These are phyloP conservation scores for Dianthus caryophyllus DNA, from an alignment of 148 eudicot species.

Conservation along the genomic window DNA sequence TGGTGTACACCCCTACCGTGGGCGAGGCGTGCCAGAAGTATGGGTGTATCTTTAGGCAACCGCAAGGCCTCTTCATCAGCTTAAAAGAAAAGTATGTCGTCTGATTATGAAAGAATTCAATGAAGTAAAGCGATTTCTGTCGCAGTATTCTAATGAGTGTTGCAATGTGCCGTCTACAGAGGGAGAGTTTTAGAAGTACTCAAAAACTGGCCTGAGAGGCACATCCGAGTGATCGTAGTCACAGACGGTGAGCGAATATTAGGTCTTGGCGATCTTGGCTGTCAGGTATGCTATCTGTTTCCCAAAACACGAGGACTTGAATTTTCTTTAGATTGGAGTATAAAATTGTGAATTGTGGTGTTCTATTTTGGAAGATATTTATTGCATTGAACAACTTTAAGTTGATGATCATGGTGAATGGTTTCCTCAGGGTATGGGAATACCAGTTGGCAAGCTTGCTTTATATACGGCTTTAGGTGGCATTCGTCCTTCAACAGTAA, in stretches of 20 bases:
- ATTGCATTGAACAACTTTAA: constrained; percentile 3
- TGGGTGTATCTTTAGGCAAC: constrained; percentile 71
- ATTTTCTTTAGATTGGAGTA: not conserved
- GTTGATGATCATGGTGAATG: constrained; percentile 5
- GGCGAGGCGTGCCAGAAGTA: constrained; percentile 99
- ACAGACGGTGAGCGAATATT: constrained; percentile 98
- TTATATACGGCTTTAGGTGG: constrained; percentile 96
- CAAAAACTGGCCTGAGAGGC: constrained; percentile 93
- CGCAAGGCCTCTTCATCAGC: constrained; percentile 91
- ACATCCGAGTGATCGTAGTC: constrained; percentile 90
- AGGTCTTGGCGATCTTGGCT: constrained; percentile 99
- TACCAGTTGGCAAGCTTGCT: constrained; percentile 93
- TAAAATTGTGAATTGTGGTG: not conserved
- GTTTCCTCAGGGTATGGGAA: constrained; percentile 87
- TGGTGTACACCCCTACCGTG: constrained; percentile 91
- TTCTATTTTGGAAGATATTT: not conserved
- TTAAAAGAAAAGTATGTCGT: constrained; percentile 69
- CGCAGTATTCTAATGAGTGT: constrained; percentile 3
- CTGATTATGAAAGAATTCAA: not conserved
- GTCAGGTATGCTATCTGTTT: constrained; percentile 55
- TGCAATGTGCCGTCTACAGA: constrained; percentile 35
- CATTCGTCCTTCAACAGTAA: constrained; percentile 89
- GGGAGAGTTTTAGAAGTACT: constrained; percentile 85
- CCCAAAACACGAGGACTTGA: not conserved
- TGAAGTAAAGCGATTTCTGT: not conserved